phyloP scores from a whole-genome alignment of 805 yeast genomes.

The Saccharomycopsis sp. region DNA sequence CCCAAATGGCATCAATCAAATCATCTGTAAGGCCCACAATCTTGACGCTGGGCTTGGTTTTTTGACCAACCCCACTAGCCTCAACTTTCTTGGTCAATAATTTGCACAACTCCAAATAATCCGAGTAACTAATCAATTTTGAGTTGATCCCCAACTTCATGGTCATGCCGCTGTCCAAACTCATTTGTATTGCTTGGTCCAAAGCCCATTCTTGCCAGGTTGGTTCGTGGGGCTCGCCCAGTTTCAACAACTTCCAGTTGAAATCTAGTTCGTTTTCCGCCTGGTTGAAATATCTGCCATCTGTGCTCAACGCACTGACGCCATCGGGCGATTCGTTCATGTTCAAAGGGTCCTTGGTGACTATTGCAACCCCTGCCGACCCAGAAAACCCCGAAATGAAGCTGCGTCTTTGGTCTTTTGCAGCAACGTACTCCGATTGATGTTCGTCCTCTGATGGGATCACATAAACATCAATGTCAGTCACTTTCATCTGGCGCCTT shows the following conservation, averaged over 20 bases:
- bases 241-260: conserved; percentile 75
- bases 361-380: conserved; percentile 85
- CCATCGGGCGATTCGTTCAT: conserved; percentile 41
- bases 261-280: conserved; percentile 74
- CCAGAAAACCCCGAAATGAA: conserved; percentile 88
- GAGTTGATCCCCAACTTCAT: conserved; percentile 78
- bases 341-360: conserved; percentile 42
- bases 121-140: conserved; percentile 46
- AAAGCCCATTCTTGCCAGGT: conserved; percentile 78
- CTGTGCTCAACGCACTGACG: conserved; percentile 78
- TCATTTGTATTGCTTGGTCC: conserved; percentile 40
- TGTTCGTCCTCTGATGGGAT: conserved; percentile 91
- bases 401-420: conserved; percentile 72
- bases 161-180: conserved; percentile 33
- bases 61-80: conserved; percentile 18
- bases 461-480: conserved; percentile 62
- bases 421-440: conserved; percentile 80
- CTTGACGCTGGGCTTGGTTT: conserved; percentile 26
- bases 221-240: conserved; percentile 60
- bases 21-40: conserved; percentile 50
- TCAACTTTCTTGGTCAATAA: conserved; percentile 25
- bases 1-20: conserved; percentile 72
- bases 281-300: conserved; percentile 90
- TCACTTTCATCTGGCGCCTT: conserved; percentile 53
- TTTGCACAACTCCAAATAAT: conserved; percentile 26